Conservation (phyloP, 2,329 filamentous ascomycete species). For the Sordariomycetes sp. region DNA sequence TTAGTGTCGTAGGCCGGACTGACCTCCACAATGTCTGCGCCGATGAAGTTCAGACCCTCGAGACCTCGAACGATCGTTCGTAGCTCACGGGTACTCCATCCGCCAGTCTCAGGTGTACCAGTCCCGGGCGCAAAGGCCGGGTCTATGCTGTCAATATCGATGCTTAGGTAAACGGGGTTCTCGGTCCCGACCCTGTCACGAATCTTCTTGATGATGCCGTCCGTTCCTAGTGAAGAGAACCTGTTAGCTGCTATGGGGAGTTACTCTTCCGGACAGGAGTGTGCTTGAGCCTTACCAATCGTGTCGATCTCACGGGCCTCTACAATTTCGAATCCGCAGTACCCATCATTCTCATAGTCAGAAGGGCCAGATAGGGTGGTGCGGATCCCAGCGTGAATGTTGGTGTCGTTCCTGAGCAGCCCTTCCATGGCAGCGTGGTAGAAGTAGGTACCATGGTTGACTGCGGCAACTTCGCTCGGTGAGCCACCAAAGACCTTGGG, state of each 20-base stretch:
- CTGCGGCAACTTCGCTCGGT: slow-evolving; percentile 61
- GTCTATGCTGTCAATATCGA: slow-evolving; percentile 79
- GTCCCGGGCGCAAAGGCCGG: slow-evolving; percentile 59
- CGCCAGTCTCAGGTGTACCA: slow-evolving; percentile 81
- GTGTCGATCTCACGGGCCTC: slow-evolving; percentile 52
- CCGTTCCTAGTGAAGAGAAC: background rate
- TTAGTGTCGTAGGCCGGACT: slow-evolving; percentile 75
- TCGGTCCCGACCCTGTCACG: slow-evolving; percentile 61
- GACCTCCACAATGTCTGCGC: slow-evolving; percentile 85
- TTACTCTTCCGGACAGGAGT: too few relatives aligned
- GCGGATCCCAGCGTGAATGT: slow-evolving; percentile 80
- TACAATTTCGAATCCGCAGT: slow-evolving; percentile 74
- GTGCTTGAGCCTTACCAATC: slow-evolving; percentile 22
- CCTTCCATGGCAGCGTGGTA: slow-evolving; percentile 73
- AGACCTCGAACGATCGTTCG: slow-evolving; percentile 75
- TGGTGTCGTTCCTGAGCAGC: slow-evolving; percentile 68
- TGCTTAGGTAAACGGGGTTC: slow-evolving; percentile 68
- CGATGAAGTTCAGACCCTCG: slow-evolving; percentile 74
- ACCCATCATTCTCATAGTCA: slow-evolving; percentile 78
- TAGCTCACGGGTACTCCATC: slow-evolving; percentile 83
- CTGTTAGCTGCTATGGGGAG: too few relatives aligned
- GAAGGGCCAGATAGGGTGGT: slow-evolving; percentile 69
- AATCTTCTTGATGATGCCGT: slow-evolving; percentile 46
- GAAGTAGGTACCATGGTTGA: slow-evolving; percentile 88
- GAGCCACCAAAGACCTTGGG: slow-evolving; percentile 82